phyloP scores from a whole-genome alignment of 164 flowering plant species.

The Magnolia changhungtana region DNA sequence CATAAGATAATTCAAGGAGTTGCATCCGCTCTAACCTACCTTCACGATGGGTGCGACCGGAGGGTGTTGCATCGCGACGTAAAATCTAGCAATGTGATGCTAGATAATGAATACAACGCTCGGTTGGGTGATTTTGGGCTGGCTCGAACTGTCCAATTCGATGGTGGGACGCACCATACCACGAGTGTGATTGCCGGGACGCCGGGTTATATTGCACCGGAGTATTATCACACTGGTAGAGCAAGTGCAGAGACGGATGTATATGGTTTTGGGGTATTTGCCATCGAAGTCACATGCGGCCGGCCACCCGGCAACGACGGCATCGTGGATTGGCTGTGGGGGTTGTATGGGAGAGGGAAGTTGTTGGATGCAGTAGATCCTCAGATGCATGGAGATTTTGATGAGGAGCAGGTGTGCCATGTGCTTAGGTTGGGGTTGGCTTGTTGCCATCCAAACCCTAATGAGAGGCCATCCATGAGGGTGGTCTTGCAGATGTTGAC shows the following conservation, averaged over 20 bases:
- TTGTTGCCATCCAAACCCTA: slow-evolving; percentile 32
- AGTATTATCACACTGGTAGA: slow-evolving; percentile 7
- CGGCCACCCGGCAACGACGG: slow-evolving; percentile 16
- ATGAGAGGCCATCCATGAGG: slow-evolving; percentile 43
- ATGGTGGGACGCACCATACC: slow-evolving; percentile 23
- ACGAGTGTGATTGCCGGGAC: slow-evolving; percentile 37
- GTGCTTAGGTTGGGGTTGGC: slow-evolving; percentile 7
- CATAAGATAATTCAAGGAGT: slow-evolving; percentile 28
- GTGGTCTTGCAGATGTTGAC: slow-evolving; percentile 31
- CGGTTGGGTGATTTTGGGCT: slow-evolving; percentile 32
- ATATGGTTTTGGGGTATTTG: slow-evolving; percentile 12
- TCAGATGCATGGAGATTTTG: slow-evolving; percentile 20
- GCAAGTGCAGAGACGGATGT: slow-evolving; percentile 11
- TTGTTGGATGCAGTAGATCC: slow-evolving; percentile 10
- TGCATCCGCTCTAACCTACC: slow-evolving; percentile 23
- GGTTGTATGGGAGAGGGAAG: slow-evolving; percentile 12
- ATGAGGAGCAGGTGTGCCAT: background rate
- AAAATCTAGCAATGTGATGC: slow-evolving; percentile 34
- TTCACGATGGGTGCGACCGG: slow-evolving; percentile 25
- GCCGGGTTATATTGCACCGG: slow-evolving; percentile 31
- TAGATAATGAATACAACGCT: slow-evolving; percentile 26
- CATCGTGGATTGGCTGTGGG: slow-evolving; percentile 27
- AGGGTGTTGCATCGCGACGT: slow-evolving; percentile 29
- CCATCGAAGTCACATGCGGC: slow-evolving; percentile 40
- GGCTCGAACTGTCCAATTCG: slow-evolving; percentile 22